A percentile compares a stretch with the other conserved stretches of the same genome.
Conservation (phyloP, 2,329 filamentous ascomycete species). For the Ophiostoma quercus region DNA sequence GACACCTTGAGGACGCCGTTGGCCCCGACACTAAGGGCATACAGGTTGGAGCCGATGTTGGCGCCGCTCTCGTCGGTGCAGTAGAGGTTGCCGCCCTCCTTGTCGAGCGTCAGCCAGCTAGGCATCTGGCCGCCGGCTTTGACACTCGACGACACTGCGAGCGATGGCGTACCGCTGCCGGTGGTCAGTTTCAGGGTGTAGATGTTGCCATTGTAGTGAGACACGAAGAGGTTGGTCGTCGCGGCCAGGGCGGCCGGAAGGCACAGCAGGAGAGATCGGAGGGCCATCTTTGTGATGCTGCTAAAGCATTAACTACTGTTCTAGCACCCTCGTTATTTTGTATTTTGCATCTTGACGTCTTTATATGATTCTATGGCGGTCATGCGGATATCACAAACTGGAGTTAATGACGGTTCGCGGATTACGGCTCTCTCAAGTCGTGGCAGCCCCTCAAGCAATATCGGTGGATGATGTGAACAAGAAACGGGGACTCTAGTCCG, state of each 20-base stretch:
- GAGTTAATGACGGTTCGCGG: neutral
- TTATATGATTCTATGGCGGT: neutral
- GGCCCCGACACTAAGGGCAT: neutral
- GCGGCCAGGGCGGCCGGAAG: neutral
- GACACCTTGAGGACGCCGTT: neutral
- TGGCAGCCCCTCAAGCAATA: neutral
- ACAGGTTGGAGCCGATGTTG: constrained; percentile 28
- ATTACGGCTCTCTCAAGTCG: neutral
- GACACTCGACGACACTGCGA: neutral
- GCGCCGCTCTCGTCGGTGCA: constrained; percentile 37
- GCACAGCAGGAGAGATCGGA: neutral
- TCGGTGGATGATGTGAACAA: neutral
- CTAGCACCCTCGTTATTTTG: neutral
- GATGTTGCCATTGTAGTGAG: neutral
- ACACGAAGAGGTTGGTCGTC: neutral
- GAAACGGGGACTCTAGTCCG: neutral
- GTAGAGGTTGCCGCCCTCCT: constrained; percentile 34
- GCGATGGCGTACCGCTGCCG: neutral
- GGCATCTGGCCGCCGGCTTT: constrained; percentile 33
- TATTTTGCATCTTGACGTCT: neutral
- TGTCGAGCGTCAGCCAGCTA: constrained; percentile 38
- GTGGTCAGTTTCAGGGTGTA: neutral
- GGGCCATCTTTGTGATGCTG: neutral
- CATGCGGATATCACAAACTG: neutral
- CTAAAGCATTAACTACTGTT: neutral